Base-by-base conservation (phyloP, 1,284 basidiomycete genomes). In the Pterula multifida region DNA sequence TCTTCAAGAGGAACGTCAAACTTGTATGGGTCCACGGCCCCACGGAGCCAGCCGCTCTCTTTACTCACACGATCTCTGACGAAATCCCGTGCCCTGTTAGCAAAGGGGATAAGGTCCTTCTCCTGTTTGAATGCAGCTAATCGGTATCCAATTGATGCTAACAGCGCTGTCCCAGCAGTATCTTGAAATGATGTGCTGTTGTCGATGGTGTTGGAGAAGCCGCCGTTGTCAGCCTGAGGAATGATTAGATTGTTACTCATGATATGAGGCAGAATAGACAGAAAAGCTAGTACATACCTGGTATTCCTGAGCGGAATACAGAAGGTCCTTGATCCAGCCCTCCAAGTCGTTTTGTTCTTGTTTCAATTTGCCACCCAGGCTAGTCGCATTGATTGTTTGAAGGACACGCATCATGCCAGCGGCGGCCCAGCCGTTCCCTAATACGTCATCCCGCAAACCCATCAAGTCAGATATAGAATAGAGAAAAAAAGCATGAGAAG, bases 391-490 rank as follows among this genome's bases (percentile, higher is more conserved):
- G 48, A 84, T 69, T 0, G 79, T 79, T 36, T 75, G 72, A 3
- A 78, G 61, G 0, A 82, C 79, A 22, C 81, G 70, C 21, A 80
- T 63, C 72, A 82, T 79, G 0, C 83, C 83, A 1, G 78, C 78
- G 0, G 78, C 73, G 0, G 77, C 81, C 83, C 82, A 85, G 0
- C 67, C 81, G 54, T 85, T 83, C 0, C 81, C 81, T 69, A 13
- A 15, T 15, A n/a, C n/a, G n/a, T n/a, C n/a, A n/a, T n/a, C n/a
- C n/a, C n/a, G n/a, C n/a, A n/a, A n/a, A n/a, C n/a, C n/a, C n/a
- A n/a, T n/a, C n/a, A n/a, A 32, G 28, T 32, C 28, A 32, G 28
- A 15, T 32, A 6, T 32, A 32, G 28, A 32, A 23, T 17, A 26
- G 42, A 50, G 21, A 42, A 36, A 36, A 19, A 36, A 28, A 49